Conservation (phyloP, 768 basidiomycete genomes). For the Mrakia blollopis region DNA sequence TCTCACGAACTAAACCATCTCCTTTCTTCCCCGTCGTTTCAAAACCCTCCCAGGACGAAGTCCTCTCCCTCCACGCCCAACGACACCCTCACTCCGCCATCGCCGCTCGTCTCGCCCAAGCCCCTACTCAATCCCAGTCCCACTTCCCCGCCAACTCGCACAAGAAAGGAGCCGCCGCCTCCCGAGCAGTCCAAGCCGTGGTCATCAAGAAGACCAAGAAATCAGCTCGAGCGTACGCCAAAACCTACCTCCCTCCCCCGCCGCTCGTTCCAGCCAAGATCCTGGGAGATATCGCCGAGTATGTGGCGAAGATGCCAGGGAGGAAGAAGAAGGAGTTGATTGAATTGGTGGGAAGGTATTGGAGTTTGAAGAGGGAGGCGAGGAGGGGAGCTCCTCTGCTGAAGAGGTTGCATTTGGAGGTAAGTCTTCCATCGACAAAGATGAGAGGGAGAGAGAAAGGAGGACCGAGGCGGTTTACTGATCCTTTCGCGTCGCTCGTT, state of each 20-base stretch:
- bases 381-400: slow-evolving; percentile 87
- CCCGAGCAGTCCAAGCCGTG: slow-evolving; percentile 7
- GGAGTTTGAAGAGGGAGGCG: slow-evolving; percentile 94
- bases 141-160: background rate
- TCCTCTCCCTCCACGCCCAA: slow-evolving; percentile 1
- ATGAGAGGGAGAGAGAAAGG: background rate
- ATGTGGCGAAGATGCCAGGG: slow-evolving; percentile 64
- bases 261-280: slow-evolving; percentile 85
- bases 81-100: slow-evolving; percentile 9
- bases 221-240: slow-evolving; percentile 82
- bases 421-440: too few relatives aligned
- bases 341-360: slow-evolving; percentile 75
- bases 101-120: background rate
- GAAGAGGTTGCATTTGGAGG: slow-evolving; percentile 85
- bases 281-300: slow-evolving; percentile 68
- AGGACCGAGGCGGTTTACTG: too few relatives aligned
- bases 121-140: too few relatives aligned
- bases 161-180: background rate
- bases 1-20: background rate
- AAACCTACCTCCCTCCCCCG: slow-evolving; percentile 85
- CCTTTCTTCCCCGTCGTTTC: background rate
- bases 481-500: background rate
- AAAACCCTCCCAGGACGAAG: background rate
- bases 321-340: slow-evolving; percentile 74
- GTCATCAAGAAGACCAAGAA: slow-evolving; percentile 49